phyloP scores from a whole-genome alignment of 2,329 filamentous ascomycete genomes.

The Hymenotorrendiella dingleyae region DNA sequence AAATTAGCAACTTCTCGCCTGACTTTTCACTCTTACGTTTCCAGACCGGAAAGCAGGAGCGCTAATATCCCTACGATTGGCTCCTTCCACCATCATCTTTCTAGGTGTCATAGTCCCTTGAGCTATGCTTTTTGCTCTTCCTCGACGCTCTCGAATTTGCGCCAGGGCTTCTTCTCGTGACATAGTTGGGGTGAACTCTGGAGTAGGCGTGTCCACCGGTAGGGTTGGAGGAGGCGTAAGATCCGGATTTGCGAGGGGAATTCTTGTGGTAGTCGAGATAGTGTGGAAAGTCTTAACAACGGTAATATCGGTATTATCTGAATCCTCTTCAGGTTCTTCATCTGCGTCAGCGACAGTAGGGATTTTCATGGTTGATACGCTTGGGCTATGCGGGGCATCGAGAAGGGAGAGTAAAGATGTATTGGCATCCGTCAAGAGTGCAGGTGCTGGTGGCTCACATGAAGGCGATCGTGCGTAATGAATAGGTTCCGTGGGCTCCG shows the following conservation, averaged over 20 bases:
- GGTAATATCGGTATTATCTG: constrained; percentile 6
- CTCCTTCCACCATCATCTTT: constrained; percentile 34
- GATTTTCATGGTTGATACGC: neutral
- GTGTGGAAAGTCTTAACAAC: constrained; percentile 27
- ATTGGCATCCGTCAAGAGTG: constrained; percentile 46
- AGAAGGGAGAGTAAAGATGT: constrained; percentile 57
- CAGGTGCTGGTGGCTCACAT: constrained; percentile 55
- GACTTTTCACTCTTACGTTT: constrained; percentile 19
- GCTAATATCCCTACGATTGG: constrained; percentile 26
- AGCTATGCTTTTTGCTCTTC: constrained; percentile 63
- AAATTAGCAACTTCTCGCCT: constrained; percentile 14
- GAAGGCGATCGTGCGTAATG: constrained; percentile 54
- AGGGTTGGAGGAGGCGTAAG: constrained; percentile 16
- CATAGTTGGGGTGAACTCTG: constrained; percentile 59
- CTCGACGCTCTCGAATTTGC: constrained; percentile 66
- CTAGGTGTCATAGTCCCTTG: constrained; percentile 55
- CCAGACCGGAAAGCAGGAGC: constrained; percentile 26
- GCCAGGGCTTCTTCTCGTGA: constrained; percentile 69
- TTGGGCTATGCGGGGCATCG: constrained; percentile 42
- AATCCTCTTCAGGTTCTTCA: constrained; percentile 13
- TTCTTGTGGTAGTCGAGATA: constrained; percentile 29
- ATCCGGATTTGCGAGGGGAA: constrained; percentile 28
- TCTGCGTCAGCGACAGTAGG: constrained; percentile 6
- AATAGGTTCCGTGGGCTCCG: constrained; percentile 2
- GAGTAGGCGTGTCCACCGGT: constrained; percentile 35